Conservation (phyloP, 2,329 filamentous ascomycete species). For the Zymoseptoria brevis region DNA sequence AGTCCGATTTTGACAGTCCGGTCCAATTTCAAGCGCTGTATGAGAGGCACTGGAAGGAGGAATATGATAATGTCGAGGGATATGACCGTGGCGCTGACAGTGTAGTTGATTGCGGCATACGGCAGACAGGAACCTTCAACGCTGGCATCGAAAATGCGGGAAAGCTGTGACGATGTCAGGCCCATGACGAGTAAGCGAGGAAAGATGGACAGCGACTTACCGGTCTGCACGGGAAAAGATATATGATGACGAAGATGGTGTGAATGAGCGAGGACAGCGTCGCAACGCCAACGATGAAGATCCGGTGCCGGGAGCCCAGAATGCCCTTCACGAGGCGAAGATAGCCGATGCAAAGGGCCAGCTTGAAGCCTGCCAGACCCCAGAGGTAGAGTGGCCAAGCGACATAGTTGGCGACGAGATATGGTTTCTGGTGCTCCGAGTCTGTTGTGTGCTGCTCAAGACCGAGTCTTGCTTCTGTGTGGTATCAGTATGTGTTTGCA, state of each 20-base stretch:
- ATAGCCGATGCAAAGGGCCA: constrained; percentile 13
- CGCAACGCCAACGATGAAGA: constrained; percentile 11
- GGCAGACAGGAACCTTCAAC: constrained; percentile 86
- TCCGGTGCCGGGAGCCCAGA: constrained; percentile 5
- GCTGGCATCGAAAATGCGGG: constrained; percentile 31
- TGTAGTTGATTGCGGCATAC: constrained; percentile 88
- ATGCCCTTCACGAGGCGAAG: constrained; percentile 13
- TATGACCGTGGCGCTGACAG: constrained; percentile 38
- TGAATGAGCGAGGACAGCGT: constrained; percentile 9
- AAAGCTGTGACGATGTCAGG: constrained; percentile 7
- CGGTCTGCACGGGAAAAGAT: constrained; percentile 10
- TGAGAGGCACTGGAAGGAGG: constrained; percentile 13
- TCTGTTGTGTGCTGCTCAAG: background rate
- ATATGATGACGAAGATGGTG: constrained; percentile 8
- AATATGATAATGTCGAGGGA: constrained; percentile 12
- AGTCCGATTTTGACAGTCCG: constrained; percentile 11
- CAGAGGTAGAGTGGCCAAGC: constrained; percentile 12
- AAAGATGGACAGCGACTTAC: background rate
- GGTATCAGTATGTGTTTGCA: background rate
- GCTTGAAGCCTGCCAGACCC: constrained; percentile 14
- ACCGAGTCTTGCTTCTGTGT: background rate
- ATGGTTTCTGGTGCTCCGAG: background rate
- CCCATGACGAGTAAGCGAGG: no score
- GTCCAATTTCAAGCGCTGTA: constrained; percentile 10
- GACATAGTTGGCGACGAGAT: constrained; percentile 11